Evolutionary conservation across 176 grass and related monocot species (phyloP).

Genomic region (Pontederia crassipes): DNA sequence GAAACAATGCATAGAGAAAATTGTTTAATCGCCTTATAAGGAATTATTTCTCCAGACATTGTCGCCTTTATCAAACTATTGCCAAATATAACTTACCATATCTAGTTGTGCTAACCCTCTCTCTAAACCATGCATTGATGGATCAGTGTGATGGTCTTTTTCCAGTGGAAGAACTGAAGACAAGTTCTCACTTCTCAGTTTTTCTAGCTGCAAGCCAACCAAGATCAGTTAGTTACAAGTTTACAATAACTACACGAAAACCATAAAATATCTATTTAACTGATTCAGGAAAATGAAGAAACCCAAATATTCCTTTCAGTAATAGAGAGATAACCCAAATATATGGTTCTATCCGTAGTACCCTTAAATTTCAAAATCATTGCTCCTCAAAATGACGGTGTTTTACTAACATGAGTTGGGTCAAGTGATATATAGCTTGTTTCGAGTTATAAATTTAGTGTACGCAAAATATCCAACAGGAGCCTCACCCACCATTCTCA

Average conservation of each 20-base stretch:
- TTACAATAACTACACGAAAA: not conserved
- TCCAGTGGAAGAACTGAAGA: slow-evolving; percentile 56
- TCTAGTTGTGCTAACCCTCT: slow-evolving; percentile 83
- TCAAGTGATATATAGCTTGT: no score
- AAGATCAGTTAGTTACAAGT: slow-evolving; percentile 22
- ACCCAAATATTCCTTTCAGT: no score
- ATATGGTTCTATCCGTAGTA: no score
- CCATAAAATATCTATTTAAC: not conserved
- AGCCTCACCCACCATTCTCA: no score
- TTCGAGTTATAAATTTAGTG: no score
- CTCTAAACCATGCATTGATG: slow-evolving; percentile 65
- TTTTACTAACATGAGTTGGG: no score
- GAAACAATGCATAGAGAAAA: slow-evolving; percentile 16
- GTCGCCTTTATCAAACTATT: not conserved
- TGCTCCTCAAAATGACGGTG: no score
- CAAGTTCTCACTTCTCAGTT: slow-evolving; percentile 59
- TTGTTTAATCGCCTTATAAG: slow-evolving; percentile 7
- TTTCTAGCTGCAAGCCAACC: slow-evolving; percentile 55
- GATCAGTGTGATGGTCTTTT: slow-evolving; percentile 40
- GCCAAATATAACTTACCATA: slow-evolving; percentile 33
- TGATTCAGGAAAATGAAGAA: no score
- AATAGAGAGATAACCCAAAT: no score
- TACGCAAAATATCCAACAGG: no score
- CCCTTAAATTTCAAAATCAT: no score
- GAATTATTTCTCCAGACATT: not conserved